These are phyloP conservation scores for Aspergillus haitiensis DNA, from an alignment of 495 filamentous ascomycete species.

Conservation along the genomic window DNA sequence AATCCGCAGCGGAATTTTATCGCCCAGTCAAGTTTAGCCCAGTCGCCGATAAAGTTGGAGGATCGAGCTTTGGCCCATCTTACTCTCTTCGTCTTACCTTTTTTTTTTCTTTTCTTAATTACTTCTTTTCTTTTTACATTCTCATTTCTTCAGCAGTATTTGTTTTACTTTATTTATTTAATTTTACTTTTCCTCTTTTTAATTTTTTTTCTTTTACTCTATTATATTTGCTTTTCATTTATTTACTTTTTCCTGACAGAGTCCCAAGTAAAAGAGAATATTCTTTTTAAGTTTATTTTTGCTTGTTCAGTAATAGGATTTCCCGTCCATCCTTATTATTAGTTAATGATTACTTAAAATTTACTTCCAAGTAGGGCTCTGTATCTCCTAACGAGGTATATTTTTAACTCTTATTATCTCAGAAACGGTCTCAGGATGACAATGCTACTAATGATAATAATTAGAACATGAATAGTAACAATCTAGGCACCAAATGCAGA, in stretches of 20 bases:
- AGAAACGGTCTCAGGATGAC: not conserved
- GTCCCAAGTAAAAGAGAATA: too few relatives aligned
- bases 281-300: too few relatives aligned
- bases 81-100: not conserved
- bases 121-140: not conserved
- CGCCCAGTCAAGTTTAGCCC: conserved; percentile 19
- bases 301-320: too few relatives aligned
- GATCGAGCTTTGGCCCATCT: conserved; percentile 23
- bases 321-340: not conserved
- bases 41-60: conserved; percentile 26
- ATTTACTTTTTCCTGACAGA: too few relatives aligned
- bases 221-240: too few relatives aligned
- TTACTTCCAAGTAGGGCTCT: not conserved
- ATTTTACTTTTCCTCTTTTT: not conserved
- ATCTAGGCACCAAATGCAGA: too few relatives aligned
- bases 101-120: not conserved
- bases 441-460: too few relatives aligned
- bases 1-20: conserved; percentile 18
- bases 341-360: not conserved
- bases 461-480: too few relatives aligned
- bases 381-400: not conserved
- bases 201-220: too few relatives aligned
- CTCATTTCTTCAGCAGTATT: too few relatives aligned
- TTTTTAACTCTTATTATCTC: not conserved
- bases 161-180: not conserved